phyloP scores from a whole-genome alignment of 352 stramenopile species.

The Elongisporangium senticosum region DNA sequence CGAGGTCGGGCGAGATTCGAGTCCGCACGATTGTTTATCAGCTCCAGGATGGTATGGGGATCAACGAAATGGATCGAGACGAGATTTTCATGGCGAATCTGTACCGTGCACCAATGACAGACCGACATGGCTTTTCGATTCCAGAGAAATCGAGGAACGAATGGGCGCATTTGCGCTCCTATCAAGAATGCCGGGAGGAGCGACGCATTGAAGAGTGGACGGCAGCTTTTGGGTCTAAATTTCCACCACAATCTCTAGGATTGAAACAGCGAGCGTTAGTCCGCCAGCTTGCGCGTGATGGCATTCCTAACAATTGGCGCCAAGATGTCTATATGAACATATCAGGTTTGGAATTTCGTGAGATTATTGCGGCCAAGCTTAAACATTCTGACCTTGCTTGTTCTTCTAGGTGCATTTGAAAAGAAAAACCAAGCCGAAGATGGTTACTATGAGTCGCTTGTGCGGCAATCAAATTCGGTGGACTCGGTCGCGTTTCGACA shows the following conservation, averaged over 20 bases:
- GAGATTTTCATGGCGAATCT: slow-evolving; percentile 34
- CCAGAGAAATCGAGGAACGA: slow-evolving; percentile 23
- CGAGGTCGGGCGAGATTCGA: slow-evolving; percentile 52
- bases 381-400: not conserved
- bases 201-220: slow-evolving; percentile 65
- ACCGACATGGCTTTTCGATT: slow-evolving; percentile 72
- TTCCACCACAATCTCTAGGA: slow-evolving; percentile 15
- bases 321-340: slow-evolving; percentile 70
- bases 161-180: slow-evolving; percentile 63
- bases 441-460: slow-evolving; percentile 48
- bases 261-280: slow-evolving; percentile 20
- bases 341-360: slow-evolving; percentile 19
- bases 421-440: slow-evolving; percentile 63
- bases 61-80: slow-evolving; percentile 21
- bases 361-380: not conserved
- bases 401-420: slow-evolving; percentile 24
- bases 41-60: slow-evolving; percentile 15
- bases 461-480: slow-evolving; percentile 28
- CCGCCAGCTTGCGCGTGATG: slow-evolving; percentile 29
- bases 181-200: slow-evolving; percentile 68
- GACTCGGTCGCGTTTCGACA: slow-evolving; percentile 70
- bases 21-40: slow-evolving; percentile 44
- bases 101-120: slow-evolving; percentile 24
- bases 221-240: slow-evolving; percentile 35
- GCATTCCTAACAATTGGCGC: slow-evolving; percentile 58